These are phyloP conservation scores for Besnoitia besnoiti DNA, from an alignment of 169 alveolate genomes.

Conservation along the genomic window DNA sequence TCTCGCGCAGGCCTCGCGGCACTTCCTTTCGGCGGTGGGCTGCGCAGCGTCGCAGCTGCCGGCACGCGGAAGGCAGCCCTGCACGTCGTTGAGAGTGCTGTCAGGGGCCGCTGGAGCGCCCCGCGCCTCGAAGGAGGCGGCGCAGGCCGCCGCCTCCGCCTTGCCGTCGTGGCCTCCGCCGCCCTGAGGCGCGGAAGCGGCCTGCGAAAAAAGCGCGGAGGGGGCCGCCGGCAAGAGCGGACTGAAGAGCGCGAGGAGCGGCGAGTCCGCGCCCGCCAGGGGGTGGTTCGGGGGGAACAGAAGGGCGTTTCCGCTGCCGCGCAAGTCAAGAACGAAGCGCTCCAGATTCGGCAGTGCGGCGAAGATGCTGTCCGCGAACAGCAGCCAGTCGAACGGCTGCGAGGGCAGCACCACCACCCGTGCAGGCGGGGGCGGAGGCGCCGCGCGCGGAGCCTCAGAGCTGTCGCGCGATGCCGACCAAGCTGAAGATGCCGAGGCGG, in stretches of 20 bases:
- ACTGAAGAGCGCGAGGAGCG: background rate
- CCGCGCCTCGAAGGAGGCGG: too few species aligned
- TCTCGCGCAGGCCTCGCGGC: background rate
- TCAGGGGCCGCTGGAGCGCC: too few species aligned
- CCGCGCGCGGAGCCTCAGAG: background rate
- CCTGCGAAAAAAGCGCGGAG: too few species aligned
- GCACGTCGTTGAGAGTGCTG: too few species aligned
- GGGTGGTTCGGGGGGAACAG: background rate
- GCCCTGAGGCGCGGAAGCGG: too few species aligned
- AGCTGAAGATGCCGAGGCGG: too few species aligned
- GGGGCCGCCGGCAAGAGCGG: too few species aligned
- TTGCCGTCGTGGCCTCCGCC: too few species aligned
- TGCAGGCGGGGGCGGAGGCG: background rate
- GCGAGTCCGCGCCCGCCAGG: background rate
- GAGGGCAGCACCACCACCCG: background rate
- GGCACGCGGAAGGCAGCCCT: too few species aligned
- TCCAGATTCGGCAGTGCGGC: slow-evolving; percentile 5
- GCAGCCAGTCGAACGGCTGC: background rate
- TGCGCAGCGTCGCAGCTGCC: too few species aligned
- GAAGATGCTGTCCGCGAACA: background rate
- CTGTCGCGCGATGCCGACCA: background rate
- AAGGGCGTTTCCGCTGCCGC: background rate
- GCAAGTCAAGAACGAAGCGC: background rate
- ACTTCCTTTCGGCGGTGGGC: too few species aligned
- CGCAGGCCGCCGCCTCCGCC: too few species aligned